These are phyloP conservation scores for Plasmodium yoelii DNA, from an alignment of 169 alveolate genomes.

Conservation along the genomic window DNA sequence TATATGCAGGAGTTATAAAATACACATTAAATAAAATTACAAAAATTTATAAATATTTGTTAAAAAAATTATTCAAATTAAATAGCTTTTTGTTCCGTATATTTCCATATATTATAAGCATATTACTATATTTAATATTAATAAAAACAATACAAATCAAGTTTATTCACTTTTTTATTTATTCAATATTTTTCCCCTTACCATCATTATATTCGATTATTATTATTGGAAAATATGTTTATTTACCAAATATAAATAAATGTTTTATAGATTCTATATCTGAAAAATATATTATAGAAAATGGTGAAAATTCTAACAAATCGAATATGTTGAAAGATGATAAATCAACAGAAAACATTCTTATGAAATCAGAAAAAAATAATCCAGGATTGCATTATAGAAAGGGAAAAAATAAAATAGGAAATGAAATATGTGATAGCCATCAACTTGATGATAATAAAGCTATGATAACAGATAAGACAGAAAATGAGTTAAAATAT, in stretches of 20 bases:
- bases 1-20: constrained; percentile 29
- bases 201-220: constrained; percentile 57
- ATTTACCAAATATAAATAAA: constrained; percentile 17
- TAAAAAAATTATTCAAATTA: constrained; percentile 38
- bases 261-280: constrained; percentile 12
- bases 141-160: constrained; percentile 44
- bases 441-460: too few relatives aligned
- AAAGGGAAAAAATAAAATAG: not conserved
- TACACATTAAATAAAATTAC: constrained; percentile 48
- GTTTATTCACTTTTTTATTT: constrained; percentile 41
- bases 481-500: not conserved
- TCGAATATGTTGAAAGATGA: not conserved
- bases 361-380: not conserved
- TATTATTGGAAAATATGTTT: constrained; percentile 47
- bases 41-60: constrained; percentile 17
- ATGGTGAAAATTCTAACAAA: not conserved
- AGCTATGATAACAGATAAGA: not conserved
- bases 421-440: not conserved
- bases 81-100: constrained; percentile 30
- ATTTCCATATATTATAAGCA: constrained; percentile 61
- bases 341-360: not conserved
- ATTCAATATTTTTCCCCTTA: constrained; percentile 49
- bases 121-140: constrained; percentile 24
- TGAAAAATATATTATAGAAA: not conserved
- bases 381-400: not conserved